phyloP scores from a whole-genome alignment of 345 rosid species.

The Cochlearia excelsa region DNA sequence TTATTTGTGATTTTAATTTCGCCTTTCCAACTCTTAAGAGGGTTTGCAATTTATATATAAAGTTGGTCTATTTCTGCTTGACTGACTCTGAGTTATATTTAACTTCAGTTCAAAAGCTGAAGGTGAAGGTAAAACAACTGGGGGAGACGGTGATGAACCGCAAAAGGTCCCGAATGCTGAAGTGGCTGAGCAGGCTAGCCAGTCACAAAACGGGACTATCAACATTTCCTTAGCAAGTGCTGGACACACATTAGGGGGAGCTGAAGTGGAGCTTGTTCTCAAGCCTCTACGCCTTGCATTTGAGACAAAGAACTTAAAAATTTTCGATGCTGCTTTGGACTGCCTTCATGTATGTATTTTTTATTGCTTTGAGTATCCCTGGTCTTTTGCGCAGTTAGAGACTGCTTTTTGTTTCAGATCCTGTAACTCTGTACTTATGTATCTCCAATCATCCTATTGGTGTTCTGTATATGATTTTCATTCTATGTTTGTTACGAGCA shows the following conservation, averaged over 20 bases:
- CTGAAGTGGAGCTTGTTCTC: conserved; percentile 84
- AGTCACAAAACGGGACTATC: conserved; percentile 42
- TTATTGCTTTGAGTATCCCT: conserved; percentile 21
- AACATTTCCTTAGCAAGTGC: conserved; percentile 68
- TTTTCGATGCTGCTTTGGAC: conserved; percentile 93
- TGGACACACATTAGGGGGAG: conserved; percentile 74
- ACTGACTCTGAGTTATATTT: conserved; percentile 23
- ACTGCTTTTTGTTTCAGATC: conserved; percentile 1
- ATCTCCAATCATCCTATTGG: conserved; percentile 16
- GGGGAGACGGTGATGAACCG: conserved; percentile 42
- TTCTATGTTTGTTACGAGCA: conserved; percentile 36
- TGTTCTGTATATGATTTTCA: conserved; percentile 20
- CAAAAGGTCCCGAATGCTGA: conserved; percentile 38
- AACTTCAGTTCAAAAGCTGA: conserved; percentile 59
- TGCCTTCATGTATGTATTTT: conserved; percentile 81
- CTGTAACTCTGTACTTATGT: conserved; percentile 8
- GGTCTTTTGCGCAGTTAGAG: conserved; percentile 5
- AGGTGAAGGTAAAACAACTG: conserved; percentile 47
- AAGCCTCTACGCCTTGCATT: conserved; percentile 91
- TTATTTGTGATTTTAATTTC: neutral
- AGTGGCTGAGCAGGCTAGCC: conserved; percentile 44
- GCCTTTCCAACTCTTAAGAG: neutral
- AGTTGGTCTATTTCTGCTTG: conserved; percentile 12
- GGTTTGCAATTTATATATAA: conserved; percentile 8
- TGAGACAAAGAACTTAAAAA: conserved; percentile 83